Conservation (phyloP, 805 yeast genomes). For the Cyberlindnera subsufficiens region DNA sequence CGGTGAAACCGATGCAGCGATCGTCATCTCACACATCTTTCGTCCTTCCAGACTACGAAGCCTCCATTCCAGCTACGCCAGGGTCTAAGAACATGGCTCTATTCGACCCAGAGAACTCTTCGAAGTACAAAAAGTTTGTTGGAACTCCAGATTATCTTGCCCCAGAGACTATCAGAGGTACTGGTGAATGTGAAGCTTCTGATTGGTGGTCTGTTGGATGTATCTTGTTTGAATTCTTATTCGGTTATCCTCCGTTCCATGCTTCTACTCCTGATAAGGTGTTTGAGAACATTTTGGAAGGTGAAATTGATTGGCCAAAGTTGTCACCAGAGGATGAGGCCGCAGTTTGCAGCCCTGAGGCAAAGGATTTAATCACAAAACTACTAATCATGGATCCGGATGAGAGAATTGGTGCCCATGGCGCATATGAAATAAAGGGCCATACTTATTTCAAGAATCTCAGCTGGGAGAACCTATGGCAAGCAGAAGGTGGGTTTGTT, state of each 20-base stretch:
- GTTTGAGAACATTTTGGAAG: constrained; percentile 70
- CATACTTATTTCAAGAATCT: constrained; percentile 75
- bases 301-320: constrained; percentile 82
- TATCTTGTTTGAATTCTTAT: constrained; percentile 83
- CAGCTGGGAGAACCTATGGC: constrained; percentile 69
- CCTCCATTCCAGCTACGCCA: constrained; percentile 5
- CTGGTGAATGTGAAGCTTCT: constrained; percentile 72
- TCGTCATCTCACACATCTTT: constrained; percentile 55
- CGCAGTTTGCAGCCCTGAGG: constrained; percentile 53
- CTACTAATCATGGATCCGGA: constrained; percentile 60
- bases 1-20: constrained; percentile 40
- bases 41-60: constrained; percentile 46
- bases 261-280: constrained; percentile 74
- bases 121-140: constrained; percentile 62
- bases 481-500: constrained; percentile 73
- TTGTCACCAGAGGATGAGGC: constrained; percentile 48
- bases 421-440: constrained; percentile 68
- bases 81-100: constrained; percentile 45
- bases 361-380: constrained; percentile 65
- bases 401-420: constrained; percentile 69
- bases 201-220: constrained; percentile 99
- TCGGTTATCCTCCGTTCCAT: constrained; percentile 94
- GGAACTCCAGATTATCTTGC: constrained; percentile 98
- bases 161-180: constrained; percentile 89
- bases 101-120: constrained; percentile 63